Conservation (phyloP, 805 yeast species). For the Metschnikowia orientalis region DNA sequence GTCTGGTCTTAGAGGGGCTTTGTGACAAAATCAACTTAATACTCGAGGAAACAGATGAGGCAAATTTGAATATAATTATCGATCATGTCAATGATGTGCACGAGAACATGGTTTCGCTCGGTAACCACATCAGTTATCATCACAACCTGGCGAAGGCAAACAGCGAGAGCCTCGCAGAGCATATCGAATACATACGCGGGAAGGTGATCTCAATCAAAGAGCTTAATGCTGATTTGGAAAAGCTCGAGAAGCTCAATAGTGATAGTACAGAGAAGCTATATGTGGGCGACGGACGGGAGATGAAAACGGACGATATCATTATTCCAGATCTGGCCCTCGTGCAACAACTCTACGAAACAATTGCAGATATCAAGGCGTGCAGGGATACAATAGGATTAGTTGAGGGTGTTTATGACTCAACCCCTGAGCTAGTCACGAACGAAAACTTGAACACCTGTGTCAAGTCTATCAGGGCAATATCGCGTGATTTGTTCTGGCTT, state of each 20-base stretch:
- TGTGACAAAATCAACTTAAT: conserved; percentile 15
- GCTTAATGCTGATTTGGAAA: conserved; percentile 25
- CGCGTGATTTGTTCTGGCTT: conserved; percentile 41
- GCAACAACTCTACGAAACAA: conserved; percentile 58
- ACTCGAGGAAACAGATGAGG: conserved; percentile 12
- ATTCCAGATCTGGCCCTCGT: conserved; percentile 38
- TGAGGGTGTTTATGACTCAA: conserved; percentile 41
- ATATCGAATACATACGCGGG: conserved; percentile 24
- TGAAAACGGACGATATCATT: conserved; percentile 33
- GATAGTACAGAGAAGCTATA: conserved; percentile 18
- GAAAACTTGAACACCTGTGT: conserved; percentile 31
- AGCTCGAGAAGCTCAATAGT: conserved; percentile 24
- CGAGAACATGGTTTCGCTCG: conserved; percentile 26
- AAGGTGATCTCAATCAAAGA: conserved; percentile 22
- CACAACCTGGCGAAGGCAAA: conserved; percentile 35
- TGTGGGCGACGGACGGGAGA: conserved; percentile 9
- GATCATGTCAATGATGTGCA: conserved; percentile 9
- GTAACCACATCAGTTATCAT: conserved; percentile 32
- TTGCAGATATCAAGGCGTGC: conserved; percentile 65
- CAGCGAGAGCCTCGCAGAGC: conserved; percentile 27
- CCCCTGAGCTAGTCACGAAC: conserved; percentile 33
- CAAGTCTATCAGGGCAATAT: conserved; percentile 32
- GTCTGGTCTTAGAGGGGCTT: conserved; percentile 9
- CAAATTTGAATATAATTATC: conserved; percentile 14
- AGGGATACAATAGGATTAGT: conserved; percentile 61